Percentiles rank a stretch among this genome's conserved stretches.
phyloP scores from a whole-genome alignment of 1,284 basidiomycete genomes.

The Grifola frondosa region DNA sequence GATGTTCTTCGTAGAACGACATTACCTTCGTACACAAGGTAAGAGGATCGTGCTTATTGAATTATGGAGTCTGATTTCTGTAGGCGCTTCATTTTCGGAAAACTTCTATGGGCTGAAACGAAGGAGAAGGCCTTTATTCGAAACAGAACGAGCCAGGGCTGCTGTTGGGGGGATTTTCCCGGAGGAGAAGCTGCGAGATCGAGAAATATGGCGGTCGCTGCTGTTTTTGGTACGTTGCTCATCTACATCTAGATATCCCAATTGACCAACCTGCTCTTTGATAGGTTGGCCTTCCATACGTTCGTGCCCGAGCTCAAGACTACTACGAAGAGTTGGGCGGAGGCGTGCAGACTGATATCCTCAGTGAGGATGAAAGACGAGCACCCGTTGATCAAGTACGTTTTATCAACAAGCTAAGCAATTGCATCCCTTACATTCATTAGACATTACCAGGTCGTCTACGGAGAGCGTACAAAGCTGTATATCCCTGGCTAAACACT shows the following conservation, averaged over 20 bases:
- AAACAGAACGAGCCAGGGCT: slow-evolving; percentile 60
- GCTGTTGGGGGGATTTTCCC: slow-evolving; percentile 65
- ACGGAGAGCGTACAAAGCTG: slow-evolving; percentile 59
- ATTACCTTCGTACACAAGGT: slow-evolving; percentile 88
- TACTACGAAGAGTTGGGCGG: slow-evolving; percentile 91
- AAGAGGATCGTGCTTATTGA: slow-evolving; percentile 22
- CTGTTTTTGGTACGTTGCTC: slow-evolving; percentile 66
- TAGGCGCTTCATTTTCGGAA: slow-evolving; percentile 88
- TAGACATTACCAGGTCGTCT: slow-evolving; percentile 49
- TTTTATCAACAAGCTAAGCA: slow-evolving; percentile 5
- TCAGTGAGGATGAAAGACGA: slow-evolving; percentile 58
- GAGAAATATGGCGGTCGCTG: slow-evolving; percentile 74
- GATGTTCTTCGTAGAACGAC: slow-evolving; percentile 87
- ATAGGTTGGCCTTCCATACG: slow-evolving; percentile 86
- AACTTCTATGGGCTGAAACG: slow-evolving; percentile 91
- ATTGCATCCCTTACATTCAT: not conserved
- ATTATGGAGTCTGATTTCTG: not conserved
- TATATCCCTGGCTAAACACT: slow-evolving; percentile 84
- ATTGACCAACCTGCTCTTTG: not conserved
- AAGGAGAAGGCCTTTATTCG: slow-evolving; percentile 67
- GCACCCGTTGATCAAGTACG: slow-evolving; percentile 52
- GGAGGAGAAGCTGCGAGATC: slow-evolving; percentile 60
- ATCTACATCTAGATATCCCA: not conserved
- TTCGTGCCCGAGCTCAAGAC: slow-evolving; percentile 87
- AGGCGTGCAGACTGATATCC: slow-evolving; percentile 63